Base-by-base conservation (phyloP, 441 rosid genomes). In the Melastoma candidum region DNA sequence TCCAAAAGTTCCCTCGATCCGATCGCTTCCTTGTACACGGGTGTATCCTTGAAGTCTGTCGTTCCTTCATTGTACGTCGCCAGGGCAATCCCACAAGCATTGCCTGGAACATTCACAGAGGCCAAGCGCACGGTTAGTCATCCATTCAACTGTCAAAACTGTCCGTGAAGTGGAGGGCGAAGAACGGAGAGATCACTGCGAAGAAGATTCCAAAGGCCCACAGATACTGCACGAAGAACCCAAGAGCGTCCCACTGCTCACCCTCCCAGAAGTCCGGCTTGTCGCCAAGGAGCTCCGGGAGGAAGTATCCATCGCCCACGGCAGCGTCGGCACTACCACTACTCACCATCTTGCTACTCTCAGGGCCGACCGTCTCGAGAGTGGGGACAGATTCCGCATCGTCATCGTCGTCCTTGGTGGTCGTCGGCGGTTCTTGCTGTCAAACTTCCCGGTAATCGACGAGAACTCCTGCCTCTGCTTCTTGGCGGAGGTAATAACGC, bases 151-250 rank as follows among this genome's bases (percentile, higher is more conserved):
- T 52, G 7, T 11, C 46, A 2, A 47, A 58, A 51, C 41, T 44
- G 7, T 27, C 55, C 55, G 14, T 43, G 12, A 36, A 36, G 39
- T 11, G 10, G 13, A 29, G 11, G 12, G 22, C 22, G 12, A n/a
- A 12, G 0, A 11, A 43, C 22, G 29, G 43, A 17, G 22, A 52
- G 49, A 44, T 73, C 7, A 87, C 96, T 80, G 83, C 81, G 57
- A 87, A 92, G 54, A 77, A 65, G 61, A 87, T 63, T 43, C 93
- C 96, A 44, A 92, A 82, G 60, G 95, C 98, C 96, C 95, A 92
- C 52, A 87, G 27, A 61, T 87, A 90, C 63, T 90, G 80, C 48
- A 87, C 71, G 55, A 87, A 67, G 85, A 87, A 87, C 6, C 98
- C 95, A 29, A 87, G 32, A 55, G 67, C 83, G 58, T 87, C 93